Evolutionary conservation across 208 protist genomes (phyloP), one percentile per base, ranked within the genome.

Genomic region (Trypanosomatidae sp.): DNA sequence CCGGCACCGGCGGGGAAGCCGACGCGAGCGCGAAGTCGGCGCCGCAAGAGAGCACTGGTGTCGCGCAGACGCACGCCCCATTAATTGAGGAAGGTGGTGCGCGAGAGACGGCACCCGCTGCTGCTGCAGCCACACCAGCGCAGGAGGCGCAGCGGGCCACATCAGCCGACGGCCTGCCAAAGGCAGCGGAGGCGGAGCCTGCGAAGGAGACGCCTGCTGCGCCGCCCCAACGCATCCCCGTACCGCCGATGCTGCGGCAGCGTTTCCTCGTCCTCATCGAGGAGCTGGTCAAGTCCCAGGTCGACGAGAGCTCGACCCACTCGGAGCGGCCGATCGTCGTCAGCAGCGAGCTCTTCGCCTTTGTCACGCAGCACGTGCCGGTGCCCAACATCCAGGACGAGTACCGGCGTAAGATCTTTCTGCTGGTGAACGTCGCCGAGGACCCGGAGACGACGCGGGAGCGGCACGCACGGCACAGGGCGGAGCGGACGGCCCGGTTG

Each of bases 361-460:
- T 95, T 69, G 84, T 97, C 67, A 88, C 85, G 46, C 66, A 84
- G 46, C 83, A 93, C 71, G 86, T 97, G 12, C 86, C 85, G 15
- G 77, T 97, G 28, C 90, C 92, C 9, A 97, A 95, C 75, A 95
- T 97, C 59, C 92, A 97, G 58, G 92, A 97, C 75, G 90, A 94
- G 71, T 97, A 97, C 80, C 87, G 92, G 3, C 87, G 92, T 36
- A 97, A 97, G 80, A 85, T 97, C 30, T 97, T 92, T 81, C 80
- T 97, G 53, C 80, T 97, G 49, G 91, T 97, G 50, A 97, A 97
- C 66, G 89, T 97, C n/a, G 81, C 89, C 13, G 87, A 91, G 62
- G 75, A 86, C 68, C 77, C 79, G 7, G 82, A 82, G 58, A 88
- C 83, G 58, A 77, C 77, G 62, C 80, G 81, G 28, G 66, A 71